Conservation (phyloP, 352 stramenopile species). For the Halophytophthora polymorphica region DNA sequence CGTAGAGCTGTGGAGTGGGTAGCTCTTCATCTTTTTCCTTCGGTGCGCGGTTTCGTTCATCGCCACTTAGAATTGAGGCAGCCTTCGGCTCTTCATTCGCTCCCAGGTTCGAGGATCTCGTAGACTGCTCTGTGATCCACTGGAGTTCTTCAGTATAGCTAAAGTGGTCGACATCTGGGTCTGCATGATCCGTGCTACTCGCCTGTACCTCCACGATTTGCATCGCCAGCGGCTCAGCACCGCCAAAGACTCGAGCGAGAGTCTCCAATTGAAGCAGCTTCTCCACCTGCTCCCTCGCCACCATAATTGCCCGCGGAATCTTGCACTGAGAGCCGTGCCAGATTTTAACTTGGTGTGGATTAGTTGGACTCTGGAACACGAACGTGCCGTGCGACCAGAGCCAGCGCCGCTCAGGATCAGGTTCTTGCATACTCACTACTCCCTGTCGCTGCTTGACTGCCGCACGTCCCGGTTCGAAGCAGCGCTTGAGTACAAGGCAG, state of each 20-base stretch:
- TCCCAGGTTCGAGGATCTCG: not conserved
- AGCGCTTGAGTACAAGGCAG: conserved; percentile 50
- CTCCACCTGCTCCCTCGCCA: conserved; percentile 14
- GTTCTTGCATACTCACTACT: conserved; percentile 4
- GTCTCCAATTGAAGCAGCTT: conserved; percentile 25
- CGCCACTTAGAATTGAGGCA: not conserved
- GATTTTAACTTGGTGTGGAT: conserved; percentile 23
- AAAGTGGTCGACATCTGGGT: conserved; percentile 27
- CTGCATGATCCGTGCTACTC: not conserved
- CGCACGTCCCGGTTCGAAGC: conserved; percentile 19
- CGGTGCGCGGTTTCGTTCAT: not conserved
- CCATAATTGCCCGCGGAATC: conserved; percentile 20
- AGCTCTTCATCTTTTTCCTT: not conserved
- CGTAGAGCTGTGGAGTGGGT: conserved; percentile 29
- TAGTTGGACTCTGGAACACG: conserved; percentile 27
- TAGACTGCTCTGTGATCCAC: conserved; percentile 16
- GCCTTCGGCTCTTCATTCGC: conserved; percentile 1
- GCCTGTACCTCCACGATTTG: conserved; percentile 9
- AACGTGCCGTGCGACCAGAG: conserved; percentile 48
- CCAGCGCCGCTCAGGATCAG: conserved; percentile 9
- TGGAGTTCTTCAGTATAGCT: conserved; percentile 34
- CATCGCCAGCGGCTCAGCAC: not conserved
- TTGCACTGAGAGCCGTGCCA: conserved; percentile 36
- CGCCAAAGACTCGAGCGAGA: conserved; percentile 2
- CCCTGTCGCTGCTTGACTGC: conserved; percentile 11